Conservation (phyloP, 176 grass and related monocot species). For the Eleusine coracana region DNA sequence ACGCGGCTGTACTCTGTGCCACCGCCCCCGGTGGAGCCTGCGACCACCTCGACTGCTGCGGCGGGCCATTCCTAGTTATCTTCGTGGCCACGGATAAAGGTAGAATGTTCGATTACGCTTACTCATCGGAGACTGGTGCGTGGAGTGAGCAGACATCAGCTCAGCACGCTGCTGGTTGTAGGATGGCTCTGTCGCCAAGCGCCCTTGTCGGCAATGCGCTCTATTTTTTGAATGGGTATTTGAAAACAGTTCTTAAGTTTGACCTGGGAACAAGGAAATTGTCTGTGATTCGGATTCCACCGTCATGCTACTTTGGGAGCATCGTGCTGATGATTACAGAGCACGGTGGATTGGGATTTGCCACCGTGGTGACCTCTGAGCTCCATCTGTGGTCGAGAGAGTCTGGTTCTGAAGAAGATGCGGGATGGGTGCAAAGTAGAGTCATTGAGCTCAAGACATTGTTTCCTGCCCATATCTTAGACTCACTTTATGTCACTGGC, state of each 20-base stretch:
- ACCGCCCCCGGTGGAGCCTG: background rate
- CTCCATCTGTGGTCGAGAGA: constrained; percentile 15
- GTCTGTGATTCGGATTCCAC: too few relatives aligned
- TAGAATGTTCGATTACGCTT: background rate
- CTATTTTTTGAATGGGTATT: too few relatives aligned
- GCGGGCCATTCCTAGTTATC: constrained; percentile 15
- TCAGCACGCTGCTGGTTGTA: background rate
- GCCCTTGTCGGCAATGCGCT: too few relatives aligned
- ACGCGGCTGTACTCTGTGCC: constrained; percentile 30
- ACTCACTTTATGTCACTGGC: background rate
- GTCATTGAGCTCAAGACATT: constrained; percentile 2
- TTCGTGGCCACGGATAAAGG: background rate
- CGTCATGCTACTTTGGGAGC: too few relatives aligned
- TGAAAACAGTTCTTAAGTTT: too few relatives aligned
- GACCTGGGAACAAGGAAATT: too few relatives aligned
- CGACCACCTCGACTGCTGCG: constrained; percentile 19
- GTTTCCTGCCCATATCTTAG: background rate
- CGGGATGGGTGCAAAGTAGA: background rate
- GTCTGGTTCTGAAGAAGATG: background rate
- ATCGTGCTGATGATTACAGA: background rate
- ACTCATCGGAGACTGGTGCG: background rate
- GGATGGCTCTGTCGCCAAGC: background rate
- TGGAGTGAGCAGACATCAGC: background rate
- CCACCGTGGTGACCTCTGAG: background rate
- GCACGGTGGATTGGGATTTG: constrained; percentile 2